Base-by-base conservation (phyloP, 768 basidiomycete genomes). In the Xanthoconium purpureum region DNA sequence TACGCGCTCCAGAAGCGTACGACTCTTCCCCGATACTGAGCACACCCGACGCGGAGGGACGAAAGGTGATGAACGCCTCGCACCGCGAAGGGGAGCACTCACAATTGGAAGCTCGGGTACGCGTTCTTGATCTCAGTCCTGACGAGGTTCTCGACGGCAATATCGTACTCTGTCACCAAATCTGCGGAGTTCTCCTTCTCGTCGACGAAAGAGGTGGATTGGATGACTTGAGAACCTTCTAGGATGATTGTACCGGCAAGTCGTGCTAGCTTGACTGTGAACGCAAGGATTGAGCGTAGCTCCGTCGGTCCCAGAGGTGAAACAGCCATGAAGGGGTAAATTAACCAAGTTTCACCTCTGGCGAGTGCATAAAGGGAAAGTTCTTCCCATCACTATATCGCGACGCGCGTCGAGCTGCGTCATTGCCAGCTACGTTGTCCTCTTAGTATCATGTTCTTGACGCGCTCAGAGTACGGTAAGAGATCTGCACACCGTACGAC, bases 101-200 rank as follows among this genome's bases (percentile, higher is more conserved):
- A 94, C 94, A 95, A 95, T 58, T 84, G 75, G 69, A 92, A 95
- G 14, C 71, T 65, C 0, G 94, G 92, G 68, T 89, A 95, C 52
- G 76, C 75, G 29, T 72, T 68, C 28, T 75, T 75, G 48, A 95
- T 81, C 65, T 86, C 81, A 28, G 77, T 71, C 73, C 84, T 87
- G 53, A 97, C 89, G 45, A 93, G 78, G 58, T 89, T 83, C 72
- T 97, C 94, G 13, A 96, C 94, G 47, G 80, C 84, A 42, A 94
- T 85, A 73, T 98, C 95, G 63, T 91, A 97, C 74, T 94, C 89
- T 0, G 95, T 97, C 17, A 98, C 95, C 15, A 98, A 77, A 73
- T 97, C 95, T 15, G 94, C 92, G 0, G 93, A 84, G 65, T 95
- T 98, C 73, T 90, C 90, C 82, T 97, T 97, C 75, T 89, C 86